Evolutionary conservation across 2,329 filamentous ascomycete genomes (phyloP).

Genomic region (Ceratocystis diversiconidia): DNA sequence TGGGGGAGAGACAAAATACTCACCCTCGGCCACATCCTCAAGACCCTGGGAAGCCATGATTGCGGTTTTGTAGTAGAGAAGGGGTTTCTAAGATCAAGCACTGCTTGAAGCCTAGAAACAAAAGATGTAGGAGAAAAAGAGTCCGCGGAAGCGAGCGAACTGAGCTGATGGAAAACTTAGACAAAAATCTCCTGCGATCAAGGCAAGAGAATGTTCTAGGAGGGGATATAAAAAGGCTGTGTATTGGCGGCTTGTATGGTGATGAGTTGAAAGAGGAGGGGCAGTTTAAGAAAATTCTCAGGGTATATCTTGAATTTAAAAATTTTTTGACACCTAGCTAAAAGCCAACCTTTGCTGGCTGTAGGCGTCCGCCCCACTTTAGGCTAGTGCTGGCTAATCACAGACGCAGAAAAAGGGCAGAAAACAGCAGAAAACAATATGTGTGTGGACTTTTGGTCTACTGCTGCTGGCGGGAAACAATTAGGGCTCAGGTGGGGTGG

Average conservation of each 20-base stretch:
- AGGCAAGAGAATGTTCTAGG: constrained; percentile 33
- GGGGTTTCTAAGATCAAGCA: constrained; percentile 59
- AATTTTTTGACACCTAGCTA: constrained; percentile 6
- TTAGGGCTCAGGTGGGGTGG: constrained; percentile 19
- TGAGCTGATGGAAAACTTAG: constrained; percentile 26
- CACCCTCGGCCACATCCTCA: constrained; percentile 93
- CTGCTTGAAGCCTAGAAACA: constrained; percentile 57
- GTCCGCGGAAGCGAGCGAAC: constrained; percentile 18
- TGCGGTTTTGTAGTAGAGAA: constrained; percentile 42
- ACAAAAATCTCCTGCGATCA: constrained; percentile 35
- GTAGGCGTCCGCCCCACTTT: constrained; percentile 12
- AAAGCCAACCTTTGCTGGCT: neutral
- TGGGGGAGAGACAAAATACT: constrained; percentile 26
- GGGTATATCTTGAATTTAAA: constrained; percentile 10
- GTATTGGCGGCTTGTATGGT: constrained; percentile 3
- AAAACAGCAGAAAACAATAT: constrained; percentile 4
- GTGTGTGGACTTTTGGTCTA: constrained; percentile 18
- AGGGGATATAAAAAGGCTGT: constrained; percentile 21
- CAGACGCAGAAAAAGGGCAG: neutral
- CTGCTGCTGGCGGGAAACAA: neutral
- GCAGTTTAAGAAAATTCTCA: constrained; percentile 13
- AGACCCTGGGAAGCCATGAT: constrained; percentile 99
- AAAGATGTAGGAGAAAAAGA: constrained; percentile 27
- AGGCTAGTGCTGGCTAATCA: constrained; percentile 12
- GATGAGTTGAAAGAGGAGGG: constrained; percentile 10